Conservation (phyloP, 495 filamentous ascomycete genomes). For the Penicillium desertorum region DNA sequence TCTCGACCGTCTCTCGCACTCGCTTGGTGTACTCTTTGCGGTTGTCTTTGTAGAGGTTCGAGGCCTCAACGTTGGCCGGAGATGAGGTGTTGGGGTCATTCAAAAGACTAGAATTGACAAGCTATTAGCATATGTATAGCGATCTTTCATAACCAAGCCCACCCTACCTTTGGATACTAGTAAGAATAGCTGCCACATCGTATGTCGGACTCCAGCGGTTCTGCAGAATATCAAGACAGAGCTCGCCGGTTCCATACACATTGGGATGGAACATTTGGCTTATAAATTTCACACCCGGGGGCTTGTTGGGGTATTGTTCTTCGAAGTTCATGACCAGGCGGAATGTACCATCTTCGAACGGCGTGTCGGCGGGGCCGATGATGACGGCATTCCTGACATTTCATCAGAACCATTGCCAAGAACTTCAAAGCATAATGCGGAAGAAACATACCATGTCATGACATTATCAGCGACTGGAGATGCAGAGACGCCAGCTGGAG, state of each 20-base stretch:
- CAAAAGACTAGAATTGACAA: constrained; percentile 63
- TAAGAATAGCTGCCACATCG: constrained; percentile 94
- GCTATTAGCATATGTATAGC: constrained; percentile 3
- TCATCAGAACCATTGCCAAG: constrained; percentile 11
- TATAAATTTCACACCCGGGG: constrained; percentile 96
- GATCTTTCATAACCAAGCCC: constrained; percentile 9
- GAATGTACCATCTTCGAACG: constrained; percentile 98
- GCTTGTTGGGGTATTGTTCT: constrained; percentile 97
- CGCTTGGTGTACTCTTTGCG: constrained; percentile 93
- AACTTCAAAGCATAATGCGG: not conserved
- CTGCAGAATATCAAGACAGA: constrained; percentile 95
- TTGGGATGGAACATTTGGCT: constrained; percentile 99
- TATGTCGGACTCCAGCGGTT: constrained; percentile 99
- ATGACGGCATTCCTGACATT: constrained; percentile 91
- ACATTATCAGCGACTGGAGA: constrained; percentile 98
- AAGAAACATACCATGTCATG: constrained; percentile 83
- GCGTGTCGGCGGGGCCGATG: constrained; percentile 94
- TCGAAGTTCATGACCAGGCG: constrained; percentile 98
- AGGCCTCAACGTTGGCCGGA: constrained; percentile 96
- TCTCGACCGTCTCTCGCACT: constrained; percentile 95
- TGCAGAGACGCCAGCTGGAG: constrained; percentile 93
- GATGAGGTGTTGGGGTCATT: constrained; percentile 98
- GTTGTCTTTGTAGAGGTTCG: constrained; percentile 98
- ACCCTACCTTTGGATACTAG: constrained; percentile 90
- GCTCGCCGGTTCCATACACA: constrained; percentile 93